These are phyloP conservation scores for Capsaspora owczarzaki DNA, from an alignment of 78 protist genomes.

Conservation along the genomic window DNA sequence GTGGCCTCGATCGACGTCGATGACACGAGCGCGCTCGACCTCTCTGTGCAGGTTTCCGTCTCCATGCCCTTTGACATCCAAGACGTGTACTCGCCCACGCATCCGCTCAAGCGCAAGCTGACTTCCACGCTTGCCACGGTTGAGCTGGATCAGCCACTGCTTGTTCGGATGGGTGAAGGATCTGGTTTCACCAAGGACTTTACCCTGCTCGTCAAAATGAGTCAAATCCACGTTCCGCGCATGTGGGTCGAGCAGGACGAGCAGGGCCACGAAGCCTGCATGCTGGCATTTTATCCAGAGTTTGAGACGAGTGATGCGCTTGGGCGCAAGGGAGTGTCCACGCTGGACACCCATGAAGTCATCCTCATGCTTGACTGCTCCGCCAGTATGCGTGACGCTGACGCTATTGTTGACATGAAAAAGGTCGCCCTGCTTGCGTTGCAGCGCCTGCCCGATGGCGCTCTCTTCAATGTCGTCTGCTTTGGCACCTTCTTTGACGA, in stretches of 20 bases:
- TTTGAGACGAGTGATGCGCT: conserved; percentile 11
- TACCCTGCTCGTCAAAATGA: conserved; percentile 26
- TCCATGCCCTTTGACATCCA: conserved; percentile 17
- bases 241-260: conserved; percentile 51
- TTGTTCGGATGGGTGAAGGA: neutral
- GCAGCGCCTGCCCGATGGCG: neutral
- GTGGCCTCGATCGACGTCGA: conserved; percentile 1
- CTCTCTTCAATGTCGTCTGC: conserved; percentile 28
- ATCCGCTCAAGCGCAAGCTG: neutral
- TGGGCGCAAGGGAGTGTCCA: neutral
- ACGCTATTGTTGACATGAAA: neutral
- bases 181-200: conserved; percentile 10
- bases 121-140: conserved; percentile 49
- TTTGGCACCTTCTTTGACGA: conserved; percentile 2
- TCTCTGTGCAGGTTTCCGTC: neutral
- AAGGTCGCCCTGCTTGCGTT: neutral
- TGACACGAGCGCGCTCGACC: neutral
- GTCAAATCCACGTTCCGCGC: conserved; percentile 38
- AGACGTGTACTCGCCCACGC: conserved; percentile 1
- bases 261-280: conserved; percentile 31
- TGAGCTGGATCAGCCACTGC: neutral
- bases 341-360: neutral
- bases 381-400: conserved; percentile 27
- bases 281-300: conserved; percentile 54
- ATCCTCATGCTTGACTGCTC: conserved; percentile 29